Evolutionary conservation across 1,284 basidiomycete genomes (phyloP).

Genomic region (Rhodotorula sp.): DNA sequence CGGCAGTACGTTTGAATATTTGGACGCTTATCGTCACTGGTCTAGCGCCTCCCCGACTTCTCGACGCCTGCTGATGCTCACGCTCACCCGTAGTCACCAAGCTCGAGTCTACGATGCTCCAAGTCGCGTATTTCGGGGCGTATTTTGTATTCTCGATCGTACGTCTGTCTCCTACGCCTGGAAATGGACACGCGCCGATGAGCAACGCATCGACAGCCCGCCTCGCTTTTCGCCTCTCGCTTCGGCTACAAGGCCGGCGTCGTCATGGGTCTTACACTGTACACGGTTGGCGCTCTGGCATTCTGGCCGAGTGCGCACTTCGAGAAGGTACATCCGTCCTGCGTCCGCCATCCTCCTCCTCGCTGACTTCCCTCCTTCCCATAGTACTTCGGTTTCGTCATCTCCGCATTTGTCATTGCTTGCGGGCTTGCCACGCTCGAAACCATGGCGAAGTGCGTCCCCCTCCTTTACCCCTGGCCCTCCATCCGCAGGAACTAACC

Average conservation of each 20-base stretch:
- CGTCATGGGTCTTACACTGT: conserved; percentile 66
- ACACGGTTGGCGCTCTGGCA: conserved; percentile 71
- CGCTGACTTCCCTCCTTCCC: no score
- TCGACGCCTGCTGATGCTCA: conserved; percentile 65
- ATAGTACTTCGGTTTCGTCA: neutral
- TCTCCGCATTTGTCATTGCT: conserved; percentile 54
- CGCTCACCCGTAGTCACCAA: conserved; percentile 75
- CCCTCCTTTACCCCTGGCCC: no score
- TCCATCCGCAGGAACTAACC: no score
- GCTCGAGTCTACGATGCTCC: conserved; percentile 77
- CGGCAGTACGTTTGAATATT: neutral
- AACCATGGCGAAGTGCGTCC: conserved; percentile 63
- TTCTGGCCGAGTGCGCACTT: conserved; percentile 79
- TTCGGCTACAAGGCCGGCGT: conserved; percentile 56
- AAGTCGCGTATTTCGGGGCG: conserved; percentile 62
- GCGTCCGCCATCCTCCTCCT: no score
- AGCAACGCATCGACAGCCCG: conserved; percentile 50
- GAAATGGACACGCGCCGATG: conserved; percentile 58
- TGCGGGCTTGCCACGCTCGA: conserved; percentile 67
- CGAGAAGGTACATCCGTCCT: conserved; percentile 7
- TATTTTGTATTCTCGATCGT: conserved; percentile 51
- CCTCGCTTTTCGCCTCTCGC: conserved; percentile 52
- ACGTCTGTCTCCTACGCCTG: conserved; percentile 51
- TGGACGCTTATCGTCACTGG: no score
- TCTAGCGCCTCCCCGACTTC: no score